A percentile compares a stretch with the other conserved stretches of the same genome.
phyloP scores from a whole-genome alignment of 257 asterid genomes.

The Anisodus acutangulus region DNA sequence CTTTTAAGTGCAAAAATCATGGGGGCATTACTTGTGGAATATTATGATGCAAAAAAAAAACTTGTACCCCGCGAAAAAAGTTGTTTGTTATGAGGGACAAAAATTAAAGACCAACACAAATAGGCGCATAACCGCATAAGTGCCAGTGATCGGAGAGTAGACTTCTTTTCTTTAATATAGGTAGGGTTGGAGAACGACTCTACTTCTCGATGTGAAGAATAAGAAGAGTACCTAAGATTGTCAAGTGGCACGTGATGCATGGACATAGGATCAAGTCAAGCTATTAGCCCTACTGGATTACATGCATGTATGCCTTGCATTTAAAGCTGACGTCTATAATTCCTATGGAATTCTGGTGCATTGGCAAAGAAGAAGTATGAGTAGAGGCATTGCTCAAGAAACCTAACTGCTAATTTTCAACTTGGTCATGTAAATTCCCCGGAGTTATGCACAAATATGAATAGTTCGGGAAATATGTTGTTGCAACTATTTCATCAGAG shows the following conservation, averaged over 20 bases:
- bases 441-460: not conserved
- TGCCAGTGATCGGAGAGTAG: not conserved
- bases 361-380: not conserved
- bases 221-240: not conserved
- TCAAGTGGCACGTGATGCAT: not conserved
- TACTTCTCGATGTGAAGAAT: not conserved
- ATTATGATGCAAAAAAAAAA: no score
- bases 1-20: no score
- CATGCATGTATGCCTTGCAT: conserved; percentile 13
- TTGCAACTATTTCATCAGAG: not conserved
- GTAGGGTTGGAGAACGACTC: not conserved
- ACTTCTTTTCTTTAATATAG: not conserved
- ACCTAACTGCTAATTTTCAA: not conserved
- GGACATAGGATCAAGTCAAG: not conserved
- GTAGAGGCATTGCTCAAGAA: not conserved
- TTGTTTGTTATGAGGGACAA: no score
- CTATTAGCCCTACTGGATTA: not conserved
- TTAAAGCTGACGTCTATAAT: not conserved
- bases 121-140: no score
- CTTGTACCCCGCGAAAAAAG: no score
- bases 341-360: not conserved
- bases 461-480: not conserved
- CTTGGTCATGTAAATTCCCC: not conserved
- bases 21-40: no score
- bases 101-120: no score